Conservation (phyloP, 2,329 filamentous ascomycete genomes). For the Neonectria hederae region DNA sequence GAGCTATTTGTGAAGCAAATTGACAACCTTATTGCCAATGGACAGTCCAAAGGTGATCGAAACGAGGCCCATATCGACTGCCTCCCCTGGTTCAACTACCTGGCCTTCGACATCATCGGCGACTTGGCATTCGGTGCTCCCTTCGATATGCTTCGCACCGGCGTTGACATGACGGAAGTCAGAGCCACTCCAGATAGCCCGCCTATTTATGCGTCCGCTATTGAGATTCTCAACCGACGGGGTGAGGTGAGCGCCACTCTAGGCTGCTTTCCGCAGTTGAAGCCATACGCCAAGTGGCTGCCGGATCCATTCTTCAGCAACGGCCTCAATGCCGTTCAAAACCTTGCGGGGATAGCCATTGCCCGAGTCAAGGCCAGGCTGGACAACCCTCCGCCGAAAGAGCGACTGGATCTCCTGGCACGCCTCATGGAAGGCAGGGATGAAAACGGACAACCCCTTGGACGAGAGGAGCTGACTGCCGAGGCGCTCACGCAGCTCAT, state of each 20-base stretch:
- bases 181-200: conserved; percentile 67
- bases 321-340: conserved; percentile 78
- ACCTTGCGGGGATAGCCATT: conserved; percentile 87
- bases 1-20: conserved; percentile 78
- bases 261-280: conserved; percentile 77
- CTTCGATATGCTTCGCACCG: conserved; percentile 76
- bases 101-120: conserved; percentile 63
- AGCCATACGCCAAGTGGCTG: conserved; percentile 81
- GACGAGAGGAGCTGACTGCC: conserved; percentile 82
- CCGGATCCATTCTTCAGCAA: conserved; percentile 84
- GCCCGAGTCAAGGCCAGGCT: conserved; percentile 81
- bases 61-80: conserved; percentile 75
- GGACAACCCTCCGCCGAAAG: conserved; percentile 70
- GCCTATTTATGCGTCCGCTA: conserved; percentile 77
- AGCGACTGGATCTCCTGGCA: conserved; percentile 82
- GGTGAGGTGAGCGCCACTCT: conserved; percentile 87
- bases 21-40: conserved; percentile 66
- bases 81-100: conserved; percentile 75
- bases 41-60: conserved; percentile 63
- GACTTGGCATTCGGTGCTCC: conserved; percentile 62
- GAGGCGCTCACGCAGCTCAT: conserved; percentile 92
- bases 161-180: conserved; percentile 80
- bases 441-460: conserved; percentile 78
- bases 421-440: conserved; percentile 88
- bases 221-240: conserved; percentile 87